Percentiles rank a stretch among this genome's conserved stretches.
phyloP scores from a whole-genome alignment of 73 alveolate genomes.

The Strombidium stylifer region DNA sequence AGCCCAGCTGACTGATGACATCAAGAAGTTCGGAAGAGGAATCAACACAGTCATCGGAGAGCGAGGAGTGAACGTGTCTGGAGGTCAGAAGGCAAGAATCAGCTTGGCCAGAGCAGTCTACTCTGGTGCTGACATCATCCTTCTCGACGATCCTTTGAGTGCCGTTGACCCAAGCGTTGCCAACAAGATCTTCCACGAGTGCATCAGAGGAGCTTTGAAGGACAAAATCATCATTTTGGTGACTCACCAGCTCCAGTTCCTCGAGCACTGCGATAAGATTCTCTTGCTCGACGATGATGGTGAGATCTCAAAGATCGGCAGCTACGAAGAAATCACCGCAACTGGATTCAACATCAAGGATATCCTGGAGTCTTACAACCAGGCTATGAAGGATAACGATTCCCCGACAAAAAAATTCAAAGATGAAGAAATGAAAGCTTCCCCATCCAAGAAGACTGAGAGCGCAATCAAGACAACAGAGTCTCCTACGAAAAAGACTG shows the following conservation, averaged over 20 bases:
- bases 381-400: too few relatives aligned
- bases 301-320: not conserved
- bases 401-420: too few relatives aligned
- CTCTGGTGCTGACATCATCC: slow-evolving; percentile 73
- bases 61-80: slow-evolving; percentile 92
- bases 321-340: not conserved
- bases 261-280: slow-evolving; percentile 17
- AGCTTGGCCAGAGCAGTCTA: slow-evolving; percentile 96
- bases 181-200: slow-evolving; percentile 82
- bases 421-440: too few relatives aligned
- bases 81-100: slow-evolving; percentile 97
- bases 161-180: slow-evolving; percentile 97
- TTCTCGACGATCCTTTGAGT: slow-evolving; percentile 91
- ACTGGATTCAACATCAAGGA: not conserved
- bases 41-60: slow-evolving; percentile 97
- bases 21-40: slow-evolving; percentile 87
- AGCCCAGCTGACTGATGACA: slow-evolving; percentile 77
- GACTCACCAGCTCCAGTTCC: slow-evolving; percentile 64
- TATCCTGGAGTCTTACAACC: too few relatives aligned
- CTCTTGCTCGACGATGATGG: slow-evolving; percentile 53
- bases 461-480: too few relatives aligned
- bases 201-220: slow-evolving; percentile 73
- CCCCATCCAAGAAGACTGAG: too few relatives aligned
- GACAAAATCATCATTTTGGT: slow-evolving; percentile 73
- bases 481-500: too few relatives aligned